phyloP scores from a whole-genome alignment of 495 filamentous ascomycete species.

The Xylaria castorea region DNA sequence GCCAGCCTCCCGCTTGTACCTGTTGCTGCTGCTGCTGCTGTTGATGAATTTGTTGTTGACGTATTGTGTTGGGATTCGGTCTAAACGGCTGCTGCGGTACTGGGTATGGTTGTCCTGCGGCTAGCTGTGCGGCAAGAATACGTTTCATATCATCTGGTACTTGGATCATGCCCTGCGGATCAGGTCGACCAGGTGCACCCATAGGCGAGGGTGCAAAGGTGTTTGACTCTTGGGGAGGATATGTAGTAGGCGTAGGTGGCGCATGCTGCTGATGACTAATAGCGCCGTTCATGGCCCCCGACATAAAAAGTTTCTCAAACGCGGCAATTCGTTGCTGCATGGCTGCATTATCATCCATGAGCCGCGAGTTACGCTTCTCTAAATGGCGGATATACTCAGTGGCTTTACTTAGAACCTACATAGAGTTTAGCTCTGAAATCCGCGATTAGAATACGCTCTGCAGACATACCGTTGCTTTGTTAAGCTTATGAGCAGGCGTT shows the following conservation, averaged over 20 bases:
- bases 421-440: slow-evolving; percentile 27
- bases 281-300: slow-evolving; percentile 62
- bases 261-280: slow-evolving; percentile 49
- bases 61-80: slow-evolving; percentile 45
- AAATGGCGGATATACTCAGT: slow-evolving; percentile 95
- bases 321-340: slow-evolving; percentile 73
- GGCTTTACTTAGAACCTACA: slow-evolving; percentile 80
- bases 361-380: slow-evolving; percentile 83
- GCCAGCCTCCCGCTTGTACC: slow-evolving; percentile 49
- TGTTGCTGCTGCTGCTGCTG: slow-evolving; percentile 54
- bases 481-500: slow-evolving; percentile 85
- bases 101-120: slow-evolving; percentile 52
- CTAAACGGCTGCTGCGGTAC: slow-evolving; percentile 49
- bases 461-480: slow-evolving; percentile 82
- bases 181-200: slow-evolving; percentile 38
- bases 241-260: slow-evolving; percentile 56
- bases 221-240: slow-evolving; percentile 49
- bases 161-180: slow-evolving; percentile 73
- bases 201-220: slow-evolving; percentile 43
- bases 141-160: slow-evolving; percentile 80
- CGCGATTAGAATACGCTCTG: background rate
- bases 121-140: slow-evolving; percentile 61
- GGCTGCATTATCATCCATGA: slow-evolving; percentile 78
- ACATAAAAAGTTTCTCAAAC: slow-evolving; percentile 72
- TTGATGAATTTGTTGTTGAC: slow-evolving; percentile 56